These are phyloP conservation scores for Phytophthora rubi DNA, from an alignment of 352 stramenopile species.

Conservation along the genomic window DNA sequence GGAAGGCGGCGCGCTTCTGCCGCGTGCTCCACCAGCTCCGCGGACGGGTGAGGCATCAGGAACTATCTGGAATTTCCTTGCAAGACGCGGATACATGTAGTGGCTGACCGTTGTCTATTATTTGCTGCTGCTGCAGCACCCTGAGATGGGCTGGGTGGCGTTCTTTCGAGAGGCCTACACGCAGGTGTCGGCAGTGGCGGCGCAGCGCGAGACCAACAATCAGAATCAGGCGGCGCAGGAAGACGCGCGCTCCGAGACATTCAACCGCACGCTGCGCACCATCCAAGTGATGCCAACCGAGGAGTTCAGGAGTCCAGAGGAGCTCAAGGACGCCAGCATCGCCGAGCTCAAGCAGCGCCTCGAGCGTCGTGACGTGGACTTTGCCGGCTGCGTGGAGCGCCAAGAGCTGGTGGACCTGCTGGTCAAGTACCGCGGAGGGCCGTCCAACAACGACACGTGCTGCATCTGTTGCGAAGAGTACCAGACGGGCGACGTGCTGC, in stretches of 20 bases:
- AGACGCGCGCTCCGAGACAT: slow-evolving; percentile 57
- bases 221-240: slow-evolving; percentile 42
- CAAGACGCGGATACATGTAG: background rate
- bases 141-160: slow-evolving; percentile 61
- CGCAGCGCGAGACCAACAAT: slow-evolving; percentile 46
- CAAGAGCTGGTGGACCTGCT: slow-evolving; percentile 75
- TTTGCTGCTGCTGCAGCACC: slow-evolving; percentile 37
- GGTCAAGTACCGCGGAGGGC: slow-evolving; percentile 74
- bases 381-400: slow-evolving; percentile 69
- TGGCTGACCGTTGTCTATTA: background rate
- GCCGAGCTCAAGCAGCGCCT: slow-evolving; percentile 80
- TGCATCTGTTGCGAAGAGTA: slow-evolving; percentile 91
- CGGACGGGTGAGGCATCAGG: slow-evolving; percentile 29
- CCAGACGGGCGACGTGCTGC: slow-evolving; percentile 75
- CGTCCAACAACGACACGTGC: slow-evolving; percentile 87
- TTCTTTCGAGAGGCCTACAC: slow-evolving; percentile 66
- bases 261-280: slow-evolving; percentile 73
- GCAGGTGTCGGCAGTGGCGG: slow-evolving; percentile 42
- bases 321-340: slow-evolving; percentile 62
- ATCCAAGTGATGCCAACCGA: slow-evolving; percentile 87
- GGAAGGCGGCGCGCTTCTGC: slow-evolving; percentile 63
- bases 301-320: slow-evolving; percentile 69
- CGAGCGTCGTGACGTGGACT: slow-evolving; percentile 67
- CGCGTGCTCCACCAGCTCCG: slow-evolving; percentile 57
- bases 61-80: background rate